Base-by-base conservation (phyloP, 1,284 basidiomycete species). In the Rhodotorula sp. region DNA sequence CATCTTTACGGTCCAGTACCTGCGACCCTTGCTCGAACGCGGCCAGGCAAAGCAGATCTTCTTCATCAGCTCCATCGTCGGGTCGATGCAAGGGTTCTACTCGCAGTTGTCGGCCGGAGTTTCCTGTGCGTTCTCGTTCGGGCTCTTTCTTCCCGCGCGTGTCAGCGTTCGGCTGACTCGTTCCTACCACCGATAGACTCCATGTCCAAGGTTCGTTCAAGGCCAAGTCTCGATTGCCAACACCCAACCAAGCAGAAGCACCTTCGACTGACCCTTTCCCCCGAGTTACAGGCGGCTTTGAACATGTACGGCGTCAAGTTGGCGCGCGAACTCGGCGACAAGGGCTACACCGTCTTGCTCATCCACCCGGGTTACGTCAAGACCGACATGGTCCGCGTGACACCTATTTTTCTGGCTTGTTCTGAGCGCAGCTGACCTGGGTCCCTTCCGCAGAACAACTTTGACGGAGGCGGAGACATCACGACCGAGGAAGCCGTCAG, bases 281-380 rank as follows among this genome's bases (percentile, higher is more conserved):
- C 34, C 21, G 12, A 20, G 12, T 26, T 10, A 12, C 52, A 56
- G 54, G 65, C 68, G 1, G 72, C 72, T 0, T 54, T 73, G 47
- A 69, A 76, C 67, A 76, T 76, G 74, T 68, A 54, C 49, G 62
- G 65, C 10, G 62, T 69, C 67, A 76, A 76, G 60, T 64, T 73
- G 3, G 64, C 69, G 1, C 51, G 60, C 6, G 71, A 73, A 58
- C 68, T 76, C 52, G 68, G 47, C 3, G 49, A 62, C 29, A 39
- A 46, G 58, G 51, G 52, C 47, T 70, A 67, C 47, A 62, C 60
- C 15, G 58, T 58, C 54, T 29, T 70, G 21, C 56, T 67, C 20
- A 62, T 68, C 64, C 71, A 73, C 59, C 74, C 71, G 7, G 73
- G 73, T 1, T 58, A 69, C 58, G 66, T 71, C 39, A 58, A 57